These are phyloP conservation scores for Nicotiana tomentosiformis DNA, from an alignment of 257 asterid genomes.

Conservation along the genomic window DNA sequence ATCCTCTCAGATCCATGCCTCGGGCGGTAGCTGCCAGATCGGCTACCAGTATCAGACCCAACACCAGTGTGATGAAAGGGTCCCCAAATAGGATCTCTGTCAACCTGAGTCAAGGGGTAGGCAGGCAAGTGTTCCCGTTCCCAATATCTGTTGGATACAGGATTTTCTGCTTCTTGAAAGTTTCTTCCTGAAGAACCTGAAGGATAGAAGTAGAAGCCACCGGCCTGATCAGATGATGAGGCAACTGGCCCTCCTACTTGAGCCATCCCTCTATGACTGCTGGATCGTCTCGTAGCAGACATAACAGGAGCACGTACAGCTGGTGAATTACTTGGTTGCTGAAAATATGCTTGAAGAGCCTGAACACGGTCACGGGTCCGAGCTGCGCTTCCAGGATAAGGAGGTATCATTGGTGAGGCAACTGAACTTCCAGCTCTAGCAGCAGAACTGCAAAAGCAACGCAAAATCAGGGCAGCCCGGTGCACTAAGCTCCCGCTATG, in stretches of 20 bases:
- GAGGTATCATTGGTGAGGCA: constrained; percentile 50
- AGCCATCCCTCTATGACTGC: constrained; percentile 42
- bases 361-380: constrained; percentile 64
- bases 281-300: constrained; percentile 48
- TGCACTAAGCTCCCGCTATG: too few species aligned
- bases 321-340: constrained; percentile 51
- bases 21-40: constrained; percentile 45
- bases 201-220: constrained; percentile 54
- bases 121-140: constrained; percentile 49
- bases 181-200: constrained; percentile 51
- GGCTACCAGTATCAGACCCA: constrained; percentile 34
- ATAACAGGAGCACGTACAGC: constrained; percentile 34
- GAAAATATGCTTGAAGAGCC: constrained; percentile 66
- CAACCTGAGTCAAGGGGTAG: constrained; percentile 35
- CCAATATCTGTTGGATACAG: constrained; percentile 44
- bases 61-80: constrained; percentile 45
- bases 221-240: constrained; percentile 54
- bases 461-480: neutral
- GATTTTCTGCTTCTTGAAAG: constrained; percentile 56
- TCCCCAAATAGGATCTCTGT: constrained; percentile 67
- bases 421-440: constrained; percentile 69
- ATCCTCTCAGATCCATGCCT: constrained; percentile 76
- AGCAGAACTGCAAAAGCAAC: constrained; percentile 43
- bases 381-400: constrained; percentile 53
- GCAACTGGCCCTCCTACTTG: constrained; percentile 43